Base-by-base conservation (phyloP, 2,329 filamentous ascomycete species). In the Tolypocladium endophyticum region DNA sequence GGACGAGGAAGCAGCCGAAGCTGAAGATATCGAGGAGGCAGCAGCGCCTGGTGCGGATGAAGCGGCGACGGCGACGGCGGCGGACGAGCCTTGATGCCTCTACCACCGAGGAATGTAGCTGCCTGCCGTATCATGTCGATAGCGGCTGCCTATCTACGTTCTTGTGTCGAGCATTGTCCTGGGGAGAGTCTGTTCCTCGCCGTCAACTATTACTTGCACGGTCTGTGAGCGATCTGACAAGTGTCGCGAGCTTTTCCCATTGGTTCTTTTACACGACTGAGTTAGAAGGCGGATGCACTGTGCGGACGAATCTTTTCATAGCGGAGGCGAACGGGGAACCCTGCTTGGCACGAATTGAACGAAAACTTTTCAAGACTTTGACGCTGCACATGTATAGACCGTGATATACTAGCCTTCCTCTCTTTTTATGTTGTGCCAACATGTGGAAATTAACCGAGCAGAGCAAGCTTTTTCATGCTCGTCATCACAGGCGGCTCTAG, bases 401-500 rank as follows among this genome's bases (percentile, higher is more conserved):
- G 50, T 35, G 20, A 53, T 7, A n/a, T 23, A n/a, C n/a, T 11
- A 35, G 14, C 47, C 18, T 23, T 7, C 43, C 45, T 28, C 8
- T 6, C 28, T n/a, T 53, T n/a, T 14, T 16, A 20, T 30, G 47
- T 33, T 52, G 28, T 50, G 12, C 23, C 14, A 30, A 2, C 25
- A 28, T 59, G 16, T 54, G 9, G 35, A 60, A 56, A 70, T 67
- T 69, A 80, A 7, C 80, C 81, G 45, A 85, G 64, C 28, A 85
- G 68, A 18, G 77, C 75, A 58, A 85, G 64, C 69, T 75, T 81
- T 68, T 78, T 74, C 66, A 85, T 72, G 2, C 69, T 70, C 50
- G 72, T 73, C n/a, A 85, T 74, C 14, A 78, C 70, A 30, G 82
- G 82, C 41, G 79, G 73, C 59, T 78, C 74, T 65, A 78, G 73